Base-by-base conservation (phyloP, 2,329 filamentous ascomycete genomes). In the Knufia fluminis region DNA sequence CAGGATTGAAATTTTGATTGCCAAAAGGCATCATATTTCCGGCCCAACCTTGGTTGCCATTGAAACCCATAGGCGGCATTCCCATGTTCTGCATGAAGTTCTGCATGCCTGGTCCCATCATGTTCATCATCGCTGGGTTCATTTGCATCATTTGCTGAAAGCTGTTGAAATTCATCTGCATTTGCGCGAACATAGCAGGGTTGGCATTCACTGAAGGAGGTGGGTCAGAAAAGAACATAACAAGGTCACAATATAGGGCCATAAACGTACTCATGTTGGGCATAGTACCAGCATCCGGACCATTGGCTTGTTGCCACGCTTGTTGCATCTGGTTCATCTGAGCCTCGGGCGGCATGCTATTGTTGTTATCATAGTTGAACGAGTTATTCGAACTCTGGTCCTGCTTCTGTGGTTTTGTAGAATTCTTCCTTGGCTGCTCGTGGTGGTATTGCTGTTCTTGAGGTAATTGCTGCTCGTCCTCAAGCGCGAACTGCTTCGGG, bases 231-330 rank as follows among this genome's bases (percentile, higher is more conserved):
- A 24, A n/a, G 4, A n/a, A 38, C 10, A 16, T 12, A 17, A 46
- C 7, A 8, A 14, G 33, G 7, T 17, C 7, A 16, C 6, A 17
- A 24, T 3, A 31, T 8, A 23, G 44, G 14, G 28, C 14, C 16
- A n/a, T 16, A 14, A 28, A 17, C 44, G 14, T 36, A 39, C 20
- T 38, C 44, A 46, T 38, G 17, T 46, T 39, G 10, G 16, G 42
- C 33, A 46, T 36, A 31, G 12, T 26, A 22, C 38, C 16, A 16
- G 26, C 19, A 67, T 47, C 64, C 61, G 54, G 52, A 50, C 68
- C 52, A 62, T 67, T 64, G 40, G 60, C 60, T 68, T 74, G 72
- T 46, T 86, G 83, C 80, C 90, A 86, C 73, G 78, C 77, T 19
- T 49, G 26, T 22, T 50, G 33, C 46, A 33, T 31, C 3, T 14